Base-by-base conservation (phyloP, 345 rosid genomes). In the Linum usitatissimum region DNA sequence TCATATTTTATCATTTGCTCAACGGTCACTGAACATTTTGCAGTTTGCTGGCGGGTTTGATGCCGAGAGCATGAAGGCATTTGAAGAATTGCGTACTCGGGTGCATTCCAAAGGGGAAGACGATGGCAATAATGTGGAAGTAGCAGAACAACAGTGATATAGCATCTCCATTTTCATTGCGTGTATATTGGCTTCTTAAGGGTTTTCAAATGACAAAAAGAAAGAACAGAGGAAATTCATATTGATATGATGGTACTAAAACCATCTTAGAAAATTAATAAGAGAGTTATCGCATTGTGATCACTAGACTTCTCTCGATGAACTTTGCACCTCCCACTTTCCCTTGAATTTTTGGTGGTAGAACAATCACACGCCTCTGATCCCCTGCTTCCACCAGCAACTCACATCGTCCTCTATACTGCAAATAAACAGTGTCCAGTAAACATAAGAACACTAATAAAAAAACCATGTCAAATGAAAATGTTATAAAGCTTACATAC, bases 11-110 rank as follows among this genome's bases (percentile, higher is more conserved):
- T 55, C 38, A 6, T 49, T 59, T 21, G 21, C 42, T 28, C 20
- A 31, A 36, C 58, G 56, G 19, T 57, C 18, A 28, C 17, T 31
- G 18, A 39, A 54, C 57, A 64, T 19, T 61, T 68, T 68, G 69
- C 85, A 93, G 99, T 93, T 93, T 80, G 92, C 96, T 1, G 99
- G 97, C 55, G 99, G 99, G 9, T 93, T 93, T 73, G 99, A 93
- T 68, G 92, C 87, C 19, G 99, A 90, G 61, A 93, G 97, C 84
- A 93, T 93, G 99, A 93, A 86, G 81, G 95, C 90, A 57, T 93
- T 93, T 66, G 97, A 93, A 80, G 97, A 87, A 23, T 78, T 93
- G 63, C 77, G 97, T 71, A 82, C 80, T 70, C 90, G 92, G 30
- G 84, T 83, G 54, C 75, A 80, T 69, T 63, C 86, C 60, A 79